phyloP scores from a whole-genome alignment of 768 basidiomycete species.

The Mycena sanguinolenta region DNA sequence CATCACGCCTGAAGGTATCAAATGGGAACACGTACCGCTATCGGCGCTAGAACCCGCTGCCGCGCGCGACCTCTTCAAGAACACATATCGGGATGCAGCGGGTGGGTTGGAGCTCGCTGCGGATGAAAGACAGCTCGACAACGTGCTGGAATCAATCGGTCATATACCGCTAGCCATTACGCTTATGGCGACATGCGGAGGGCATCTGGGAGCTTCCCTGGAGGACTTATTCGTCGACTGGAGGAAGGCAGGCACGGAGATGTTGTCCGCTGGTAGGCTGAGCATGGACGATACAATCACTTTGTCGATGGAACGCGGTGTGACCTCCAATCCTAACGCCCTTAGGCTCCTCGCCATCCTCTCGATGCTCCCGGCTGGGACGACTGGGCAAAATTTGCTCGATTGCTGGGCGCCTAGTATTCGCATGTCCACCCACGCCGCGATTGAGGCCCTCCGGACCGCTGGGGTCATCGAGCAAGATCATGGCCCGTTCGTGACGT shows the following conservation, averaged over 20 bases:
- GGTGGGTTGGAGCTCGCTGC: too few species aligned
- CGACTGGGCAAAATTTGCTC: constrained; percentile 26
- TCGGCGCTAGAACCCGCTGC: neutral
- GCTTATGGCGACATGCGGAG: constrained; percentile 47
- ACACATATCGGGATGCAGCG: too few species aligned
- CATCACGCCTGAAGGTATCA: neutral
- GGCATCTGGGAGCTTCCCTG: neutral
- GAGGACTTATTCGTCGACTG: constrained; percentile 5
- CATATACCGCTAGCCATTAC: constrained; percentile 50
- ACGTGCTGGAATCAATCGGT: constrained; percentile 40
- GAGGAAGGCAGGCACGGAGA: constrained; percentile 6
- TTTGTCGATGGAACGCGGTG: neutral
- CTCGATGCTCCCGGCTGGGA: constrained; percentile 44
- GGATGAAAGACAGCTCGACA: neutral
- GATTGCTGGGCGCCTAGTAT: constrained; percentile 25
- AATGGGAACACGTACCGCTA: neutral
- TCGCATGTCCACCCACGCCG: neutral
- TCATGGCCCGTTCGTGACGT: too few species aligned
- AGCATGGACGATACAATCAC: constrained; percentile 16
- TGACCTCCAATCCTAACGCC: neutral
- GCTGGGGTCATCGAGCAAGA: constrained; percentile 12
- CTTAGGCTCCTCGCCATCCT: constrained; percentile 26
- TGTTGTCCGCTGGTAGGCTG: constrained; percentile 4
- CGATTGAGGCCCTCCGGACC: constrained; percentile 22
- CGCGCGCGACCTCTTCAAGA: too few species aligned